Percentiles rank a stretch among this genome's conserved stretches.
phyloP scores from a whole-genome alignment of 192 early-diverging fungal genomes.

The Mortierella claussenii region DNA sequence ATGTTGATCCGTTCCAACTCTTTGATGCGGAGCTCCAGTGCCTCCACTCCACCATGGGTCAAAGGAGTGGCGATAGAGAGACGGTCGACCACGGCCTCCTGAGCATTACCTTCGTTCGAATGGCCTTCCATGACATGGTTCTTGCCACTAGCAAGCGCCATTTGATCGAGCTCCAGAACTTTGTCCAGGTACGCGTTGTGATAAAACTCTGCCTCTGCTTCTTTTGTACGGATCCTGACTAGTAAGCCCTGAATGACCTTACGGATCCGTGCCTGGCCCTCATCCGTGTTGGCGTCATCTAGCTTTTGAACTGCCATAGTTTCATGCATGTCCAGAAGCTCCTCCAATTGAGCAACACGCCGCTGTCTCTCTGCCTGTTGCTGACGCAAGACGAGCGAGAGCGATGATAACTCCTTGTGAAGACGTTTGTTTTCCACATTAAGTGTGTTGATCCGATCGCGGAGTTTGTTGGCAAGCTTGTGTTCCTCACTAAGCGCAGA shows the following conservation, averaged over 20 bases:
- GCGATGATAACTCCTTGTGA: conserved; percentile 24
- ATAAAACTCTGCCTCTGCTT: conserved; percentile 50
- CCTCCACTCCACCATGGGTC: conserved; percentile 15
- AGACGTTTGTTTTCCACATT: conserved; percentile 49
- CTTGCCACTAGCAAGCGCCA: conserved; percentile 43
- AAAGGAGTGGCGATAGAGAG: conserved; percentile 3
- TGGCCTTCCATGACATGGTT: conserved; percentile 5
- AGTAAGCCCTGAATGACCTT: conserved; percentile 50
- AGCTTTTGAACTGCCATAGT: conserved; percentile 12
- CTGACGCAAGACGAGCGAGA: conserved; percentile 26
- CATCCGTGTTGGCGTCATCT: conserved; percentile 40
- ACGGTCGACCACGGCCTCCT: conserved; percentile 9
- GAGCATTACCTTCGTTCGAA: conserved; percentile 5
- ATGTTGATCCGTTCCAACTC: conserved; percentile 43
- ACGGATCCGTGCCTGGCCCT: conserved; percentile 39
- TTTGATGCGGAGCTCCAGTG: conserved; percentile 26
- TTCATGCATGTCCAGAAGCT: conserved; percentile 46
- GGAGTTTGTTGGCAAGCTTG: conserved; percentile 35
- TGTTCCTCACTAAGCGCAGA: conserved; percentile 36
- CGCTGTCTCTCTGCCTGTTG: conserved; percentile 46
- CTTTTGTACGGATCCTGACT: conserved; percentile 48
- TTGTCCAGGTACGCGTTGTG: conserved; percentile 53
- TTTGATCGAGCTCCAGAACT: conserved; percentile 45
- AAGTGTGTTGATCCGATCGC: conserved; percentile 40
- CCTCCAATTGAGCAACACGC: conserved; percentile 34